These are phyloP conservation scores for Myxozyma melibiosi DNA, from an alignment of 805 yeast species.

Conservation along the genomic window DNA sequence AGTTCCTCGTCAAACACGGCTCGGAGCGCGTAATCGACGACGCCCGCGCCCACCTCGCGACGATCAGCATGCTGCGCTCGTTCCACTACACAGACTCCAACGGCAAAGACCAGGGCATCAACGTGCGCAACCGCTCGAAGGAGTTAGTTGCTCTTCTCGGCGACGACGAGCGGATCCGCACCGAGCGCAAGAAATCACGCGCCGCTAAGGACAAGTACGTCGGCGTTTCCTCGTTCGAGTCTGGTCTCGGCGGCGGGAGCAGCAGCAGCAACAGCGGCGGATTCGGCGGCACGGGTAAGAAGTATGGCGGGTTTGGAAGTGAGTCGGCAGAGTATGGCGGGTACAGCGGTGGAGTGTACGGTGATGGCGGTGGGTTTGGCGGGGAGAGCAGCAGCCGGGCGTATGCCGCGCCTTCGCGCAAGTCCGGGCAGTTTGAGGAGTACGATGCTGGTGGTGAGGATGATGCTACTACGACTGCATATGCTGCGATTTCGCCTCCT, in stretches of 20 bases:
- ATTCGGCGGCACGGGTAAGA: conserved; percentile 42
- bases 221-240: conserved; percentile 58
- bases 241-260: conserved; percentile 41
- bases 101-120: conserved; percentile 94
- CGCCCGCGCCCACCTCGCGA: conserved; percentile 76
- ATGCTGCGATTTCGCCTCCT: conserved; percentile 37
- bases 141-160: conserved; percentile 68
- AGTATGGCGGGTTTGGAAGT: conserved; percentile 43
- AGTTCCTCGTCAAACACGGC: conserved; percentile 88
- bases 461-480: conserved; percentile 43
- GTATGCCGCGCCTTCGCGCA: neutral
- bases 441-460: conserved; percentile 32
- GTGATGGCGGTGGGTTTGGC: conserved; percentile 47
- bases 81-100: conserved; percentile 93
- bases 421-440: conserved; percentile 34
- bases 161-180: conserved; percentile 74
- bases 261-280: conserved; percentile 34
- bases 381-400: conserved; percentile 16
- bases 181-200: conserved; percentile 89
- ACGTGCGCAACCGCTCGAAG: conserved; percentile 89
- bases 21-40: conserved; percentile 95
- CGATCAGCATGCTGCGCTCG: conserved; percentile 83
- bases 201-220: conserved; percentile 80
- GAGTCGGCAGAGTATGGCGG: conserved; percentile 42
- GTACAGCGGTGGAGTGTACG: conserved; percentile 44